phyloP scores from a whole-genome alignment of 1,284 basidiomycete species.

The Irpex sp. region DNA sequence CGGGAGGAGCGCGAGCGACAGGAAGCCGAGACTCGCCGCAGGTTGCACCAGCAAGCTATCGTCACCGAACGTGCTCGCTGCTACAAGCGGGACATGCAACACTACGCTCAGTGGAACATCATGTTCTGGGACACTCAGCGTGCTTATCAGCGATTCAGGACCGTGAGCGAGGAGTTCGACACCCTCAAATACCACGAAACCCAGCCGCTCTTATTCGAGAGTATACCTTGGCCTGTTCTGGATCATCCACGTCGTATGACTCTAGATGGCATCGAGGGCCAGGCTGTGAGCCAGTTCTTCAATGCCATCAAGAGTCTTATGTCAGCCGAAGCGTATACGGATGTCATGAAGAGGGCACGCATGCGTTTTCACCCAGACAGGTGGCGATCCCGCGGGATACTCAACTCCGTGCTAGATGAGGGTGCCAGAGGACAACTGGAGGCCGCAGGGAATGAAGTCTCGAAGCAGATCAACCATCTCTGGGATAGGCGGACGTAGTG shows the following conservation, averaged over 20 bases:
- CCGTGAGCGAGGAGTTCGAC: constrained; percentile 55
- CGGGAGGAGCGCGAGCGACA: constrained; percentile 7
- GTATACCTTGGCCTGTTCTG: constrained; percentile 66
- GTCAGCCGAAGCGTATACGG: constrained; percentile 46
- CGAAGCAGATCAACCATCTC: constrained; percentile 51
- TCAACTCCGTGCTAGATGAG: constrained; percentile 45
- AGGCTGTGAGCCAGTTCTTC: constrained; percentile 63
- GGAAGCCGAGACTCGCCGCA: constrained; percentile 16
- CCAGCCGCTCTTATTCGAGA: constrained; percentile 47
- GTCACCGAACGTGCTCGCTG: constrained; percentile 27
- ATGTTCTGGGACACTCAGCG: constrained; percentile 6
- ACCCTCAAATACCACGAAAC: constrained; percentile 43
- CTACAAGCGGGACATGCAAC: constrained; percentile 24
- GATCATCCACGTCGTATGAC: constrained; percentile 33
- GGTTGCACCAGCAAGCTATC: constrained; percentile 27
- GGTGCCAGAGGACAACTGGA: constrained; percentile 45
- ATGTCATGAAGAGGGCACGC: constrained; percentile 56
- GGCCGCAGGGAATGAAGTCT: constrained; percentile 50
- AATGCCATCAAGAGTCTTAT: constrained; percentile 40
- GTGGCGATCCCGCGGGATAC: constrained; percentile 48
- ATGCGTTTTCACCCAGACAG: constrained; percentile 55
- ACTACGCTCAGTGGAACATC: constrained; percentile 46
- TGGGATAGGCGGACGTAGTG: constrained; percentile 26
- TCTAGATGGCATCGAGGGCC: constrained; percentile 59
- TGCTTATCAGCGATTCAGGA: constrained; percentile 42